phyloP scores from a whole-genome alignment of 2,329 filamentous ascomycete genomes.

The Colletotrichum sp. region DNA sequence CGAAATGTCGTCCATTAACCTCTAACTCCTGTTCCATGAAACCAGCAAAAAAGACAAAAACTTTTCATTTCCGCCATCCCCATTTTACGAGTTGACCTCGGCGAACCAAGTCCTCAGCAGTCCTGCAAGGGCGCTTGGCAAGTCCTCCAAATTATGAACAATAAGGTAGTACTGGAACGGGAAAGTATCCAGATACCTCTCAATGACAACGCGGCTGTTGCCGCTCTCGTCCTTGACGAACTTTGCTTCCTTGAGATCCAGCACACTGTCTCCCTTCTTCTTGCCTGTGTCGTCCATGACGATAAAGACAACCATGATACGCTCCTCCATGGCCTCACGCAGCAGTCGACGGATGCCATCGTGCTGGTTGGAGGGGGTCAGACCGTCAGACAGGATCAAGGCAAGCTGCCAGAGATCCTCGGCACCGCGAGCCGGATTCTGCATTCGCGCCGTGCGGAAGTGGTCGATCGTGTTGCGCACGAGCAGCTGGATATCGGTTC shows the following conservation, averaged over 20 bases:
- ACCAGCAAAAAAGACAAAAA: background rate
- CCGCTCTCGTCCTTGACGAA: constrained; percentile 72
- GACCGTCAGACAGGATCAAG: constrained; percentile 90
- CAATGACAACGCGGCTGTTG: constrained; percentile 76
- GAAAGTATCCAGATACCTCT: constrained; percentile 92
- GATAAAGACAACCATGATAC: constrained; percentile 98
- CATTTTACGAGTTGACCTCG: constrained; percentile 56
- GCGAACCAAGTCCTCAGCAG: constrained; percentile 96
- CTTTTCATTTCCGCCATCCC: background rate
- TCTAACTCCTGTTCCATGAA: background rate
- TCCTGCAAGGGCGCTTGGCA: constrained; percentile 86
- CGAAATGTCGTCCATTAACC: background rate
- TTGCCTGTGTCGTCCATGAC: constrained; percentile 75
- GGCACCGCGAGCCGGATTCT: constrained; percentile 53
- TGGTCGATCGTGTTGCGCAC: constrained; percentile 79
- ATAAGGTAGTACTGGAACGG: constrained; percentile 98
- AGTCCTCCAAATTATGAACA: constrained; percentile 87
- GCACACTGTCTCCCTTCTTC: constrained; percentile 68
- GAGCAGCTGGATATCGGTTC: constrained; percentile 84
- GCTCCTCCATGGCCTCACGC: constrained; percentile 86
- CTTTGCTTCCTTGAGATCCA: constrained; percentile 86
- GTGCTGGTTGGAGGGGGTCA: constrained; percentile 83
- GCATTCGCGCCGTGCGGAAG: constrained; percentile 77
- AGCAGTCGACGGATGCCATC: constrained; percentile 82
- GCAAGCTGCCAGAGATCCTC: constrained; percentile 93